These are phyloP conservation scores for Macrophomina phaseolina DNA, from an alignment of 2,329 filamentous ascomycete genomes.

Conservation along the genomic window DNA sequence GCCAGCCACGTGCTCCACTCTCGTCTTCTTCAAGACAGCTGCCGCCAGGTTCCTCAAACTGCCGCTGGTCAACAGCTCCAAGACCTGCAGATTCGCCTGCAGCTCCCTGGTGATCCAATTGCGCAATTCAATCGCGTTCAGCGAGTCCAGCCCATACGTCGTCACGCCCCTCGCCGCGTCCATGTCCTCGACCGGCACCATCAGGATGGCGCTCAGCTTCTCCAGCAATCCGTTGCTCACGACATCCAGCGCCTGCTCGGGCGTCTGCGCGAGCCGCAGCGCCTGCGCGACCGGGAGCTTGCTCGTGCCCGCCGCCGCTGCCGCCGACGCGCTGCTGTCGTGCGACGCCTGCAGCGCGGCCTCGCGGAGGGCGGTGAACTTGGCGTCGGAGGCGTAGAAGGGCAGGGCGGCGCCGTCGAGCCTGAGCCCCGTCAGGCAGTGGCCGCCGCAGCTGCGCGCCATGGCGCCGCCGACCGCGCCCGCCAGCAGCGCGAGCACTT, in stretches of 20 bases:
- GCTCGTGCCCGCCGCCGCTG: neutral
- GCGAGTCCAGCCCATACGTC: constrained; percentile 35
- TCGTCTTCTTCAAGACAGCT: constrained; percentile 18
- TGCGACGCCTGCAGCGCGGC: neutral
- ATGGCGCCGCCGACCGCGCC: constrained; percentile 7
- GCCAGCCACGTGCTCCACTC: neutral
- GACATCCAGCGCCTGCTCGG: constrained; percentile 2
- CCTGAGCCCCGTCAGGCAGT: constrained; percentile 22
- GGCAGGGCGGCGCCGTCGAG: neutral
- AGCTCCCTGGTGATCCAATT: constrained; percentile 35
- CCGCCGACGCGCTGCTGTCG: neutral
- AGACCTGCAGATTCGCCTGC: constrained; percentile 32
- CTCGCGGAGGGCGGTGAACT: neutral
- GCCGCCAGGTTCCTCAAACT: constrained; percentile 6
- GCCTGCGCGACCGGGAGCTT: neutral
- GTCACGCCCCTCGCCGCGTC: constrained; percentile 26
- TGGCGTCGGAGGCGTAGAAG: constrained; percentile 19
- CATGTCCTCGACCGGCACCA: constrained; percentile 32
- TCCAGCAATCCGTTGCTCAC: constrained; percentile 16
- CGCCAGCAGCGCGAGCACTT: constrained; percentile 25
- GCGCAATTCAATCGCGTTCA: constrained; percentile 36
- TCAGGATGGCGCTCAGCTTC: constrained; percentile 29
- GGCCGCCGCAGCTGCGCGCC: constrained; percentile 1
- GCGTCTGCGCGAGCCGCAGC: neutral
- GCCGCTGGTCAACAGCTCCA: constrained; percentile 31